Evolutionary conservation across 75 land plant species (phyloP), one percentile per base, ranked within the genome.

Genomic region (Isoetes taiwanensis): DNA sequence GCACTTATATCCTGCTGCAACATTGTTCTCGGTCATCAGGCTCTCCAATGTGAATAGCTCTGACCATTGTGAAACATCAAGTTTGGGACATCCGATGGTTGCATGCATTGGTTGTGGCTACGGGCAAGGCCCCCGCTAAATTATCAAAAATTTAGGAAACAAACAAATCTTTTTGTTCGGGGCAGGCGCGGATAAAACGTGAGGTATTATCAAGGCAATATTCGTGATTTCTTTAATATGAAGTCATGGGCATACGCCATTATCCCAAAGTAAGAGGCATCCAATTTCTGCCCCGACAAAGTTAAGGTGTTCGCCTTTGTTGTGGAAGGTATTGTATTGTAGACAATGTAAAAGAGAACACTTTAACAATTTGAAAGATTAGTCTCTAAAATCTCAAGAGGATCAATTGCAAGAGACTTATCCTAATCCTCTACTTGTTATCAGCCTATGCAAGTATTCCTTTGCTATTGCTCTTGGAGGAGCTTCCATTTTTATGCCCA

Each of bases 401-500:
- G n/a, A n/a, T n/a, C n/a, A n/a, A n/a, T n/a, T n/a, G n/a, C n/a
- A n/a, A n/a, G n/a, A n/a, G n/a, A n/a, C n/a, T n/a, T n/a, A n/a
- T 57, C 35, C 9, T 27, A 20, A 58, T 2, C 29, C 16, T 41
- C 32, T 1, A 8, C 54, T 41, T 52, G 31, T 37, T 70, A n/a
- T 57, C 77, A 85, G 94, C 64, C 71, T 87, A 35, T 87, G 94
- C 66, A 87, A 80, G 43, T 87, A 87, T n/a, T n/a, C n/a, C 63
- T 50, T 87, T 4, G 86, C 82, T 74, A 78, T 87, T 28, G 89
- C 94, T 43, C 58, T 76, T 37, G 94, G 94, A 11, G 76, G 79
- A 58, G 94, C 81, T 57, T 83, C 94, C 28, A 78, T 80, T 50
- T 80, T 75, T 61, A 43, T 76, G 56, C 80, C 48, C n/a, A n/a